These are phyloP conservation scores for Suillus alpinus DNA, from an alignment of 768 basidiomycete species.

Conservation along the genomic window DNA sequence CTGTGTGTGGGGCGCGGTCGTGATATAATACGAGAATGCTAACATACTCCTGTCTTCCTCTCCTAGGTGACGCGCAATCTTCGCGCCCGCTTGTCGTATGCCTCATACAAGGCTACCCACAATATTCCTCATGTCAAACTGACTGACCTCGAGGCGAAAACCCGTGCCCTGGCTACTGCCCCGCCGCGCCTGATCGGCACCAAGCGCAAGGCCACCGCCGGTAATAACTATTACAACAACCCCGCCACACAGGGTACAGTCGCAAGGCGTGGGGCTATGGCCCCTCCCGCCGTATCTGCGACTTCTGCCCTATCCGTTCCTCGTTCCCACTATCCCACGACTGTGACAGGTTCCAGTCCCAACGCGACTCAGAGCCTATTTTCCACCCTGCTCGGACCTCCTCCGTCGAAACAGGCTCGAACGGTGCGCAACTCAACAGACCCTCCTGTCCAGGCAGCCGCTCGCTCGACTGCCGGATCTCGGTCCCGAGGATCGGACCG, in stretches of 20 bases:
- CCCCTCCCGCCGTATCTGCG: conserved; percentile 35
- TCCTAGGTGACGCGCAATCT: conserved; percentile 76
- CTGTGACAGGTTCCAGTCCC: conserved; percentile 32
- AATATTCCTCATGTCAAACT: conserved; percentile 65
- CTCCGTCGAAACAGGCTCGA: conserved; percentile 71
- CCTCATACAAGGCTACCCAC: conserved; percentile 79
- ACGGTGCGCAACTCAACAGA: conserved; percentile 76
- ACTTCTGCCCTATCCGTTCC: conserved; percentile 30
- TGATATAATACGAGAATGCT: conserved; percentile 13
- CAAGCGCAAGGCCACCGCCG: conserved; percentile 49
- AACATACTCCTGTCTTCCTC: conserved; percentile 27
- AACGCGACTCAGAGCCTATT: conserved; percentile 61
- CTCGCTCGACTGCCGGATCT: conserved; percentile 33
- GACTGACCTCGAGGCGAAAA: conserved; percentile 69
- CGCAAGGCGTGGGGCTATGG: conserved; percentile 42
- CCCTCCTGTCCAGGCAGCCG: conserved; percentile 57
- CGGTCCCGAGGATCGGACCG: conserved; percentile 17
- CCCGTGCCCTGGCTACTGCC: conserved; percentile 40
- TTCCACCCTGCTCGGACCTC: conserved; percentile 71
- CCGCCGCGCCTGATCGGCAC: conserved; percentile 54
- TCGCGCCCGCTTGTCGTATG: conserved; percentile 77
- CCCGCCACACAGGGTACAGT: conserved; percentile 47
- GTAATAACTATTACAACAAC: conserved; percentile 49
- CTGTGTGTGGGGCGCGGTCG: conserved; percentile 10
- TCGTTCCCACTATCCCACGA: conserved; percentile 43